A percentile compares a stretch with the other conserved stretches of the same genome.
phyloP scores from a whole-genome alignment of 345 rosid species.

The Populus pruinosa region DNA sequence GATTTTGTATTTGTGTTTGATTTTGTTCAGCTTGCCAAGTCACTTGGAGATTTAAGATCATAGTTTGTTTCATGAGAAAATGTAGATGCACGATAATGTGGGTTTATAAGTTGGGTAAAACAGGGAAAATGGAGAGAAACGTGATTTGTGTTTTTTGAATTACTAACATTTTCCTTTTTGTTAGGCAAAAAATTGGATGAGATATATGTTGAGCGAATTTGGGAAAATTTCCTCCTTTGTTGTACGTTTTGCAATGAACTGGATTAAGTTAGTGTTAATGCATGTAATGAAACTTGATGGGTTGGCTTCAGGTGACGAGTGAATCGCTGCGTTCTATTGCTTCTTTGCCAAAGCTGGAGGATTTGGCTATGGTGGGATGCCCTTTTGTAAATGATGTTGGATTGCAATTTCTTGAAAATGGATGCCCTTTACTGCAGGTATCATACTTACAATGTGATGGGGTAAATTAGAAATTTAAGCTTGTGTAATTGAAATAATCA shows the following conservation, averaged over 20 bases:
- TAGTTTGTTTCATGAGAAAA: background rate
- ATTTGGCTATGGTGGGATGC: conserved; percentile 56
- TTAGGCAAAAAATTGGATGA: background rate
- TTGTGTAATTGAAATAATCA: background rate
- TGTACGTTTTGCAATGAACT: background rate
- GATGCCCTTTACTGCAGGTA: conserved; percentile 73
- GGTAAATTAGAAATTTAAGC: background rate
- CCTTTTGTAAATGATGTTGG: conserved; percentile 65
- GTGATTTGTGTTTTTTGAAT: background rate
- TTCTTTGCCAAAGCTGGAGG: conserved; percentile 56
- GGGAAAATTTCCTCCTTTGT: background rate
- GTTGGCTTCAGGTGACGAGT: conserved; percentile 58
- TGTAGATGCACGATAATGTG: background rate
- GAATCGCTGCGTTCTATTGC: conserved; percentile 67
- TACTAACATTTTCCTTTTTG: background rate
- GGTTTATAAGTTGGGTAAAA: background rate
- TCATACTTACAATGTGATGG: background rate
- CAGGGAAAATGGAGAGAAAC: background rate
- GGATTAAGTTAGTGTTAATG: background rate
- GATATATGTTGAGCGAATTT: background rate
- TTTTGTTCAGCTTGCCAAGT: background rate
- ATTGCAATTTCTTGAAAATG: conserved; percentile 48
- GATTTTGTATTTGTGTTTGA: background rate
- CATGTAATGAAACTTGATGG: conserved; percentile 10
- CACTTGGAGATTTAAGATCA: background rate